Evolutionary conservation across 257 asterid species (phyloP).

Genomic region (Cruciata laevipes): DNA sequence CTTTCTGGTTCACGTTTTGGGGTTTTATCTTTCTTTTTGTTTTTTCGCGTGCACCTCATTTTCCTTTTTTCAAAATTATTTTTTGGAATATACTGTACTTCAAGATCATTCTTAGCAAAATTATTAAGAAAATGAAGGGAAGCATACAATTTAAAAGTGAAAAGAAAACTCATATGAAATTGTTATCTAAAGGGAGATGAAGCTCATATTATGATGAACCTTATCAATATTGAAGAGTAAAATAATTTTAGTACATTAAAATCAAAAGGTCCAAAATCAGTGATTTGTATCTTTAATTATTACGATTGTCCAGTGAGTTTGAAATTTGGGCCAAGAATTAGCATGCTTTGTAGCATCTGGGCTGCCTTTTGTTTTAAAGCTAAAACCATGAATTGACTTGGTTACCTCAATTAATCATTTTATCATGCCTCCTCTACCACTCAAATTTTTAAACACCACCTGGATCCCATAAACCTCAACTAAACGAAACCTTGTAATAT

Average conservation of each 20-base stretch:
- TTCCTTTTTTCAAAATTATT: too few relatives aligned
- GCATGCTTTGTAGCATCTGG: not conserved
- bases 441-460: not conserved
- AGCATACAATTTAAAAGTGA: too few relatives aligned
- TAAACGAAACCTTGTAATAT: too few relatives aligned
- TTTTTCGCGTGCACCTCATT: slow-evolving; percentile 1
- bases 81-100: too few relatives aligned
- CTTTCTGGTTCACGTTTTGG: not conserved
- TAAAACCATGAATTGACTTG: not conserved
- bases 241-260: not conserved
- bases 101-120: too few relatives aligned
- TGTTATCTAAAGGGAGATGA: too few relatives aligned
- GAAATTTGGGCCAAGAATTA: not conserved
- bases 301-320: not conserved
- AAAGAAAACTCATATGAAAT: too few relatives aligned
- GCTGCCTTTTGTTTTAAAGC: slow-evolving; percentile 1
- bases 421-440: not conserved
- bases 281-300: not conserved
- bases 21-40: not conserved
- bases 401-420: not conserved
- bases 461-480: not conserved
- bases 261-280: not conserved
- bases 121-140: too few relatives aligned
- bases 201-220: too few relatives aligned
- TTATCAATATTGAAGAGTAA: too few relatives aligned